Base-by-base conservation (phyloP, 2,329 filamentous ascomycete genomes). In the Cladosporium sp. region DNA sequence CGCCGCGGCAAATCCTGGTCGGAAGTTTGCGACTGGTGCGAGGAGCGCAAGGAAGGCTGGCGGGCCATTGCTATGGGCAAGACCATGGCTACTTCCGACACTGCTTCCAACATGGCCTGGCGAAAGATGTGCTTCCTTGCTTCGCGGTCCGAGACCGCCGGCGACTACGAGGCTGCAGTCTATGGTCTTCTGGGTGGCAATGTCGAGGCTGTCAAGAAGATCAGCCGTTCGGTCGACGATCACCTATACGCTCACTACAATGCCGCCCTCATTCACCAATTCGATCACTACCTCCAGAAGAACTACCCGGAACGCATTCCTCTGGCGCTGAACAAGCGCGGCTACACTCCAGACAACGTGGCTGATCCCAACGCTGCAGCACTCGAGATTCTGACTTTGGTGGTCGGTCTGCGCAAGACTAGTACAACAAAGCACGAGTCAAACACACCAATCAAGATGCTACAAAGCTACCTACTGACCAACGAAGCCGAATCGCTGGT, bases 161-260 rank as follows among this genome's bases (percentile, higher is more conserved):
- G 91, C 71, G 86, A 90, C 60, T 94, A 93, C 73, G 93, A 99
- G 79, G 87, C 89, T 64, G 95, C 94, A 21, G 92, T 97, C 0
- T 97, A 97, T 75, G 94, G 92, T 30, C 80, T 97, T 14, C 83
- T 99, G n/a, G 90, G 91, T 49, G 95, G 95, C 58, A 92, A 97
- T 74, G 85, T 93, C 58, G 80, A 86, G 43, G 91, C 90, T 60
- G 91, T 96, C 13, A 88, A 91, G 73, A 86, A 87, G 69, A 88
- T 94, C 46, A 93, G 91, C 75, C 84, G 86, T 59, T 88, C 85
- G 25, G 96, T 93, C 89, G 92, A 97, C 70, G 94, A 98, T 73
- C 88, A 89, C 71, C 83, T 97, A 21, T 97, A 95, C 76, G 89
- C 90, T 39, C 88, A 93, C 75, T 95, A 95, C 81, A 97, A 96